Base-by-base conservation (phyloP, 2,329 filamentous ascomycete genomes). In the Lasiodiplodia gonubiensis region DNA sequence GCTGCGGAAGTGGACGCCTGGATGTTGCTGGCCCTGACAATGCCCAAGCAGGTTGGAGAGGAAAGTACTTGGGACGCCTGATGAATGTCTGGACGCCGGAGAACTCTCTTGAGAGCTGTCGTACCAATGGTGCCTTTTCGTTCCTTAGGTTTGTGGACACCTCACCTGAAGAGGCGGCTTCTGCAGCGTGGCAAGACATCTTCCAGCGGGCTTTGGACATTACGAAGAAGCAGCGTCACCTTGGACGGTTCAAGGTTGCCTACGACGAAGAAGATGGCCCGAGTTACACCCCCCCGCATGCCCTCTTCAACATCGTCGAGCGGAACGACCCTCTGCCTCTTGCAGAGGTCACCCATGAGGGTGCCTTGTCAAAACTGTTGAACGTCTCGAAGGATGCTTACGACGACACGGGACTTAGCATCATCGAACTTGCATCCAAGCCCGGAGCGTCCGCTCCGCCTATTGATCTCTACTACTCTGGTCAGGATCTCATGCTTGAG, bases 1-100 rank as follows among this genome's bases (percentile, higher is more conserved):
- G 91, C 83, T 87, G 88, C n/a, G 88, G 93, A 37, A 90, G 87
- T 64, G 94, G 93, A 6, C 88, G 93, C 63, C 80, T 99, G 14
- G 83, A 92, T 75, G 85, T 92, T 75, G 83, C 93, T 12, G 90
- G 94, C 6, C 84, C 86, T 2, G 88, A 90, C 70, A 98, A 97
- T 74, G 76, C 82, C 3, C 86, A 83, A 69, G 93, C 92, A 55
- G 94, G 94, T 3, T 97, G 95, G 86, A 87, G 87, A 68, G 89
- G 86, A 72, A 92, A 90, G 76, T 93, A 91, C 71, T 80, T 98
- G 25, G 82, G 87, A 37, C 89, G 96, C 71, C 81, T 97, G 79
- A 90, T 98, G 89, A 97, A 96, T 75, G 89, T 99, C 64, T 99
- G 92, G 89, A 88, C 89, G 1, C 90, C 92, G 0, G 89, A 94